These are phyloP conservation scores for Podila clonocystis DNA, from an alignment of 192 early-diverging fungal genomes.

Conservation along the genomic window DNA sequence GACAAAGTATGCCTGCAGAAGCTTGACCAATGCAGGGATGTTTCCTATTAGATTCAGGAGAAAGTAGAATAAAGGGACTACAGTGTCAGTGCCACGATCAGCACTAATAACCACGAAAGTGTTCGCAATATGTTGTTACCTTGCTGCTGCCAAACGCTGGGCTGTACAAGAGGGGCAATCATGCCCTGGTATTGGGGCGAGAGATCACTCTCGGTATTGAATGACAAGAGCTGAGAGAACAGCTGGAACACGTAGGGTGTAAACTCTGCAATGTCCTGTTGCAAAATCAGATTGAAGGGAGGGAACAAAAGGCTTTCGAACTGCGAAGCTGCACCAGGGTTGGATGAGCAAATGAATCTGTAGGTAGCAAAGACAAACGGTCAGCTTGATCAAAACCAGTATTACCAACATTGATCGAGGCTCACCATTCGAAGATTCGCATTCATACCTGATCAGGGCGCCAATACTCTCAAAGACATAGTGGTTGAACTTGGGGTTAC, in stretches of 20 bases:
- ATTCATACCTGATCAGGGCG: constrained; percentile 72
- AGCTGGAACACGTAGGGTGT: constrained; percentile 98
- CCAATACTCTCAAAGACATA: constrained; percentile 95
- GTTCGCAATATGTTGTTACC: constrained; percentile 50
- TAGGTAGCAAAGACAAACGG: background rate
- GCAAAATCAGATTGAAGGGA: constrained; percentile 90
- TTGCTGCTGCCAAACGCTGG: constrained; percentile 87
- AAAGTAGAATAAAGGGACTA: background rate
- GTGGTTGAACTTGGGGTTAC: constrained; percentile 98
- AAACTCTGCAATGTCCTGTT: constrained; percentile 87
- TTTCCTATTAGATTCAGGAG: constrained; percentile 64
- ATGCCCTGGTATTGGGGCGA: constrained; percentile 79
- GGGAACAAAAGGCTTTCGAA: constrained; percentile 91
- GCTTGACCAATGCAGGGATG: constrained; percentile 91
- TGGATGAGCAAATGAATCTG: constrained; percentile 83
- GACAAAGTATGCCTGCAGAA: constrained; percentile 88
- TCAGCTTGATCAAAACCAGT: too few species aligned
- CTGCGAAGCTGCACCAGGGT: constrained; percentile 71
- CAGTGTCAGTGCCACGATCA: background rate
- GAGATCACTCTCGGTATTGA: constrained; percentile 72
- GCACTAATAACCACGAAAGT: background rate
- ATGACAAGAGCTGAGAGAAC: constrained; percentile 85
- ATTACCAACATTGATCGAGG: background rate
- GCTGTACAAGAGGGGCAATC: constrained; percentile 82
- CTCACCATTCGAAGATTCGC: background rate